Conservation (phyloP, 768 basidiomycete genomes). For the Amanita rubescens region DNA sequence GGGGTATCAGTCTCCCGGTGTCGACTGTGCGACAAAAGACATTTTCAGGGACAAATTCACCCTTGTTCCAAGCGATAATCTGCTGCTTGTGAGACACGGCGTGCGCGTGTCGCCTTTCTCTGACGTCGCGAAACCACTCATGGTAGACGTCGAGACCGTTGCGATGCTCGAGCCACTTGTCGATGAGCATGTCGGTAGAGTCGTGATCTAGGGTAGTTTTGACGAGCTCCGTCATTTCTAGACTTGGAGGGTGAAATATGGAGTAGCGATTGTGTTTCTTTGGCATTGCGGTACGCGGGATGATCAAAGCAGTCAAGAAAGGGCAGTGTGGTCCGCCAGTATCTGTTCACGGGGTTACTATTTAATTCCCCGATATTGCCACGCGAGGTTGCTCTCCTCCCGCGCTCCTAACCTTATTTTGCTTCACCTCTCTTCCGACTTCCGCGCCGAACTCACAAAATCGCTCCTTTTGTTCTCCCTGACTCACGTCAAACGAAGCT, state of each 20-base stretch:
- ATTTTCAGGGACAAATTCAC: slow-evolving; percentile 72
- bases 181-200: slow-evolving; percentile 70
- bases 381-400: neutral
- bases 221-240: slow-evolving; percentile 73
- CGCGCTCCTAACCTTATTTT: neutral
- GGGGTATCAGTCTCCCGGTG: slow-evolving; percentile 68
- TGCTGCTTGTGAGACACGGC: slow-evolving; percentile 37
- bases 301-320: neutral
- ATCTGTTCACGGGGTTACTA: neutral
- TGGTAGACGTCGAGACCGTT: slow-evolving; percentile 59
- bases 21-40: slow-evolving; percentile 76
- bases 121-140: slow-evolving; percentile 68
- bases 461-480: neutral
- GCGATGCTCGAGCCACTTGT: slow-evolving; percentile 78
- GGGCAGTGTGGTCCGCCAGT: neutral
- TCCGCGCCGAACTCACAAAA: neutral
- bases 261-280: slow-evolving; percentile 47
- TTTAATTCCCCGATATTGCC: slow-evolving; percentile 4
- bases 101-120: slow-evolving; percentile 56
- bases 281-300: slow-evolving; percentile 30
- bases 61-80: slow-evolving; percentile 55
- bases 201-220: slow-evolving; percentile 74
- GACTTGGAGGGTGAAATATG: slow-evolving; percentile 53
- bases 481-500: no score
- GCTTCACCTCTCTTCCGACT: neutral